These are phyloP conservation scores for Fusarium liriodendri DNA, from an alignment of 2,329 filamentous ascomycete species.

Conservation along the genomic window DNA sequence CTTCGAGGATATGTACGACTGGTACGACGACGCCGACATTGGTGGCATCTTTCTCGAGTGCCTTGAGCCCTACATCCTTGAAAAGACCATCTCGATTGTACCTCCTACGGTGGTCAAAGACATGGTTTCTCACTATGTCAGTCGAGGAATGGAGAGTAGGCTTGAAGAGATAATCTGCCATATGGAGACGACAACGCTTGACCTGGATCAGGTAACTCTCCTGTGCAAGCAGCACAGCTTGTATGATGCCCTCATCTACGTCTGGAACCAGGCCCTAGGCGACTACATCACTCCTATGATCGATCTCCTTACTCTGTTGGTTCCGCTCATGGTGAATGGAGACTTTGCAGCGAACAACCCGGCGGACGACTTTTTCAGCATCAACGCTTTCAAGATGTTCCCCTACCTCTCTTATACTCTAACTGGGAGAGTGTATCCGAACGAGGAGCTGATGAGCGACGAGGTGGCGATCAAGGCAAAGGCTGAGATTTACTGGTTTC, in stretches of 20 bases:
- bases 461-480: constrained; percentile 81
- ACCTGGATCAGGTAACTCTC: constrained; percentile 91
- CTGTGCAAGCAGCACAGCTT: constrained; percentile 92
- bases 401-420: constrained; percentile 93
- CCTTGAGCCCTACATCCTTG: constrained; percentile 88
- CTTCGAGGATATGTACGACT: constrained; percentile 90
- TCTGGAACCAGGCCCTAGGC: constrained; percentile 91
- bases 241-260: constrained; percentile 95
- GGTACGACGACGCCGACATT: constrained; percentile 82
- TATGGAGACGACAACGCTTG: constrained; percentile 89
- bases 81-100: constrained; percentile 77
- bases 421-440: constrained; percentile 92
- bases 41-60: constrained; percentile 86
- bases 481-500: constrained; percentile 88
- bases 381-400: constrained; percentile 90
- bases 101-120: constrained; percentile 89
- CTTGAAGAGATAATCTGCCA: constrained; percentile 96
- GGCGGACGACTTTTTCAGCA: constrained; percentile 70
- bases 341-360: constrained; percentile 65
- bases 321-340: constrained; percentile 67
- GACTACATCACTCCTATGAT: constrained; percentile 94
- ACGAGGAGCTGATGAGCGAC: constrained; percentile 79
- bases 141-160: constrained; percentile 77
- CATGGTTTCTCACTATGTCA: constrained; percentile 83
- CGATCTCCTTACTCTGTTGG: constrained; percentile 79